Evolutionary conservation across 1,284 basidiomycete genomes (phyloP), one percentile per base, ranked within the genome.

Genomic region (Microbotryum scabiosae): DNA sequence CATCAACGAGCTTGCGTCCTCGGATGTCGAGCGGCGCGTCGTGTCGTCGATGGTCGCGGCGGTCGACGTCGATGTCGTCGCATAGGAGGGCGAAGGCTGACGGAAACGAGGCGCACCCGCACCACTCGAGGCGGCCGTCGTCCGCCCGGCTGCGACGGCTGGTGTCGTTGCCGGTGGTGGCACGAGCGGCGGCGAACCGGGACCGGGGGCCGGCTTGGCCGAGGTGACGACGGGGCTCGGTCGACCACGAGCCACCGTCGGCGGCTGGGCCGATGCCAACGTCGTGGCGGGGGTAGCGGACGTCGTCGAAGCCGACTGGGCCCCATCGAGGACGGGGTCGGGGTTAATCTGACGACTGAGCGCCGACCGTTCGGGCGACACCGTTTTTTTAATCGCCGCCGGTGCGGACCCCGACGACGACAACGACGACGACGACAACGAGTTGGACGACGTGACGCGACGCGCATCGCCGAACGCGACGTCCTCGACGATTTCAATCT

Each of bases 81-180:
- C 50, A 23, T 51, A 49, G 25, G 62, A 56, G 1, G 65, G 62
- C 3, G 62, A 66, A 25, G 65, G 62, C 48, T 66, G 63, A 45
- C 65, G 62, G 8, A 61, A 50, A 21, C 59, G 59, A 16, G 61
- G 64, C 1, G 54, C 58, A 5, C 56, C 36, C 36, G 36, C 36
- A 41, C 36, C 36, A 18, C 36, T 41, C 36, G 36, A 41, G 36
- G 36, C 36, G 36, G 16, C 54, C 18, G 56, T 36, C 8, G 55
- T 50, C 12, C 61, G 49, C 12, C 26, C 59, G 54, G 21, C 57
- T 53, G 21, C 26, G 36, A 51, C 21, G 7, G 52, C 16, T 5
- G 32, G 25, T 12, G 25, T 25, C 18, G 51, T 16, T 23, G 21
- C 14, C 7, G 60, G 53, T 3, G 60, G 25, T 6, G 55, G 48